A percentile compares a stretch with the other conserved stretches of the same genome.
phyloP scores from a whole-genome alignment of 345 rosid species.

The Citrus trifoliata region DNA sequence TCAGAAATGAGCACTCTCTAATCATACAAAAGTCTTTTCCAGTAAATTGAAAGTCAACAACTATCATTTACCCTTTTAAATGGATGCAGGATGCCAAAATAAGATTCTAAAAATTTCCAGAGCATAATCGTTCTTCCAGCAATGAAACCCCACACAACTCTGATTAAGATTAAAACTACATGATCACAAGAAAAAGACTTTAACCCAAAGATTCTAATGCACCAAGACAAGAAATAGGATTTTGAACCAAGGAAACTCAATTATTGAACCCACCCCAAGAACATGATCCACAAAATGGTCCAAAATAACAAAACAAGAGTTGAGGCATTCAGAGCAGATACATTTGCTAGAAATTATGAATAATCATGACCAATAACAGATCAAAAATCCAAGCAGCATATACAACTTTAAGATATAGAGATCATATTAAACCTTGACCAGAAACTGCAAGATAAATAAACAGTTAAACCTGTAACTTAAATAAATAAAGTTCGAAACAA shows the following conservation, averaged over 20 bases:
- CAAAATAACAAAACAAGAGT: not conserved
- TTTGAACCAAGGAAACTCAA: not conserved
- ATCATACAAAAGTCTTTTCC: not conserved
- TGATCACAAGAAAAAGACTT: not conserved
- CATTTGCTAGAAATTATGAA: not conserved
- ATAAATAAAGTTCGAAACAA: not conserved
- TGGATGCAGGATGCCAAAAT: not conserved
- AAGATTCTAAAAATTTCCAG: not conserved
- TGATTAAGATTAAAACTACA: not conserved
- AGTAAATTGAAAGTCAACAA: not conserved
- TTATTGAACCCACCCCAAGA: not conserved
- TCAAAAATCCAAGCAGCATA: not conserved
- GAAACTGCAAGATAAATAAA: not conserved
- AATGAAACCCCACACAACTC: not conserved
- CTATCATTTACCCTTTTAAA: not conserved
- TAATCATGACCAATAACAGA: not conserved
- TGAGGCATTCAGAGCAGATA: not conserved
- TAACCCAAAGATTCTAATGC: not conserved
- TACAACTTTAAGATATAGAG: not conserved
- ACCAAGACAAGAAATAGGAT: not conserved
- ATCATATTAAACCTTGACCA: not conserved
- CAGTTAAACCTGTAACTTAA: not conserved
- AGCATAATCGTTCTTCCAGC: constrained; percentile 2
- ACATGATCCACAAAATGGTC: not conserved
- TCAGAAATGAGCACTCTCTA: not conserved